Percentiles rank a stretch among this genome's conserved stretches.
These are phyloP conservation scores for Alternaria tenuissima DNA, from an alignment of 2,329 filamentous ascomycete species.

Conservation along the genomic window DNA sequence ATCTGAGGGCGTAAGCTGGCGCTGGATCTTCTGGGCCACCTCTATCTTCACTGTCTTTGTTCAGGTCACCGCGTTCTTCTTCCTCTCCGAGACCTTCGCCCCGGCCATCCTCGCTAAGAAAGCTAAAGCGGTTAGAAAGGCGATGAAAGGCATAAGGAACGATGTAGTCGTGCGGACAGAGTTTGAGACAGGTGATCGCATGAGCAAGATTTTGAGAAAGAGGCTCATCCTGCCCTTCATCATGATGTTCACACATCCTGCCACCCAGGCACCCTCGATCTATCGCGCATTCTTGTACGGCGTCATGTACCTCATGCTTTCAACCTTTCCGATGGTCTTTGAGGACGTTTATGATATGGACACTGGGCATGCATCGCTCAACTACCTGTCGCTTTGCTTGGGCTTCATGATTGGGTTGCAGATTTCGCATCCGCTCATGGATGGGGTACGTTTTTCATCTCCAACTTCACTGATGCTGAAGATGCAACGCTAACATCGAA, in stretches of 20 bases:
- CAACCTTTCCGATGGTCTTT: constrained; percentile 68
- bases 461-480: background rate
- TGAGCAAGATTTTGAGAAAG: constrained; percentile 40
- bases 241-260: constrained; percentile 65
- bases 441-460: constrained; percentile 37
- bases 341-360: constrained; percentile 62
- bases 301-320: constrained; percentile 69
- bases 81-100: constrained; percentile 61
- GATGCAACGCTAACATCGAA: background rate
- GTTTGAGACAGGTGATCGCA: constrained; percentile 44
- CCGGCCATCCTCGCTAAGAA: constrained; percentile 57
- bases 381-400: constrained; percentile 68
- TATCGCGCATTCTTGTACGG: constrained; percentile 68
- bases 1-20: constrained; percentile 59
- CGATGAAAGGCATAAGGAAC: constrained; percentile 46
- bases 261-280: constrained; percentile 65
- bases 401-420: constrained; percentile 63
- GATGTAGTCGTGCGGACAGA: constrained; percentile 47
- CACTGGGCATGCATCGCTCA: constrained; percentile 65
- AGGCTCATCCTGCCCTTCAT: constrained; percentile 53
- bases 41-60: constrained; percentile 68
- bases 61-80: constrained; percentile 67
- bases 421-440: constrained; percentile 57
- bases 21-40: constrained; percentile 75
- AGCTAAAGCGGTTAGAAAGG: constrained; percentile 54